These are phyloP conservation scores for Omphalea diandra DNA, from an alignment of 441 rosid genomes.

Conservation along the genomic window DNA sequence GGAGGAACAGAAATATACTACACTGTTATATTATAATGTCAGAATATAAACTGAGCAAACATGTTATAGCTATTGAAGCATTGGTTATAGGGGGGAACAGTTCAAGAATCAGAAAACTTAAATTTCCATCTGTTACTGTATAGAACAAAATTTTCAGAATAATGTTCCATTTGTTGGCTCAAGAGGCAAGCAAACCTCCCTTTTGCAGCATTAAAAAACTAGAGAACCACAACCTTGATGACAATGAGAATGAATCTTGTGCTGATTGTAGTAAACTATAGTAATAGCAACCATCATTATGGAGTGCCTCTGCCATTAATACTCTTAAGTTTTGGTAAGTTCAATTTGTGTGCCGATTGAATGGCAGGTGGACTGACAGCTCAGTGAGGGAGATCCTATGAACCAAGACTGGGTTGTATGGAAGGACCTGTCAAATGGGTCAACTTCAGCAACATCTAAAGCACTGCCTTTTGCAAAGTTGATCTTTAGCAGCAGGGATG, in stretches of 20 bases:
- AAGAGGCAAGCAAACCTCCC: too few relatives aligned
- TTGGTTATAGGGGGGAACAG: too few relatives aligned
- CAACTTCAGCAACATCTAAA: conserved; percentile 45
- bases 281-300: neutral
- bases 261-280: neutral
- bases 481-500: conserved; percentile 48
- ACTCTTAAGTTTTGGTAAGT: neutral
- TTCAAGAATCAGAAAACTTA: too few relatives aligned
- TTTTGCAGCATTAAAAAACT: too few relatives aligned
- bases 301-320: neutral
- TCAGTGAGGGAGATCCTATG: conserved; percentile 54
- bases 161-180: too few relatives aligned
- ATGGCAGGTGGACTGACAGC: conserved; percentile 38
- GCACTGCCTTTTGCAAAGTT: conserved; percentile 30
- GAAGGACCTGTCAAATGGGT: conserved; percentile 62
- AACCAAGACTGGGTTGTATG: conserved; percentile 62
- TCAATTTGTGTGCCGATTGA: neutral
- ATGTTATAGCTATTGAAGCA: too few relatives aligned
- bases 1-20: too few relatives aligned
- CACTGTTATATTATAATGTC: too few relatives aligned
- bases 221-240: neutral
- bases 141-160: too few relatives aligned
- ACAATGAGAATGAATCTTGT: neutral
- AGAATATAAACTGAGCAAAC: too few relatives aligned
- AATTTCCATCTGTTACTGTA: too few relatives aligned